Evolutionary conservation across 2,329 filamentous ascomycete genomes (phyloP), one percentile per base, ranked within the genome.

Genomic region (Diaporthe sp.): DNA sequence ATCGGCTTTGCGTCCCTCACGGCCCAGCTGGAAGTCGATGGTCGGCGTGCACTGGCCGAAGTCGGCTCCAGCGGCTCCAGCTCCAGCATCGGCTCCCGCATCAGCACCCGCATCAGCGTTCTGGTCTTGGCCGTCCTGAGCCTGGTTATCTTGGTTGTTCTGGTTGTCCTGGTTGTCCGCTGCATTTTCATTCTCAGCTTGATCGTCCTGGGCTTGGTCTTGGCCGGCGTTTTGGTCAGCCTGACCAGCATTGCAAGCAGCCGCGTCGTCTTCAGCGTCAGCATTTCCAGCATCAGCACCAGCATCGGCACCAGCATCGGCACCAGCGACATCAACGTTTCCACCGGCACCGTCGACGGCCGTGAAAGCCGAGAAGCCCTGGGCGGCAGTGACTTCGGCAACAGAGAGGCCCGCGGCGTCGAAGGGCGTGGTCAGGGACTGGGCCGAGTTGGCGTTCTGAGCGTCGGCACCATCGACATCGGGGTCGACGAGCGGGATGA

Each of bases 401-500:
- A 93, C 89, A 76, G 89, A 92, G 79, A 91, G 80, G 15, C 92
- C 91, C 67, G 82, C 82, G 8, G 91, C 90, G 51, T 87, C 82
- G 46, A 93, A 89, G 4, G 91, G 91, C 6, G 82, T 86, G 17
- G 80, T 81, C 59, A 88, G 81, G 4, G 89, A 91, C 22, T 82
- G 83, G 2, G 82, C 84, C n/a, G 90, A 90, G 80, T 91, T 88
- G 72, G 88, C 87, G 75, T 92, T 93, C 80, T 90, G 89, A 17
- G 83, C 79, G 59, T 87, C 90, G 37, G 89, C 84, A 71, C 87
- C 89, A 69, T 80, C 84, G 59, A 93, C 90, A 76, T 82, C 89
- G 5, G 92, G 92, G 79, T 93, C 92, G 73, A 93, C 88, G 15
- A 92, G 85, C 37, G 92, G 91, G 4, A 92, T 86, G 67, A 93